Evolutionary conservation across 225 moss, liverwort and hornwort species (phyloP), one percentile per base, ranked within the genome.

Genomic region (Lunularia cruciata): DNA sequence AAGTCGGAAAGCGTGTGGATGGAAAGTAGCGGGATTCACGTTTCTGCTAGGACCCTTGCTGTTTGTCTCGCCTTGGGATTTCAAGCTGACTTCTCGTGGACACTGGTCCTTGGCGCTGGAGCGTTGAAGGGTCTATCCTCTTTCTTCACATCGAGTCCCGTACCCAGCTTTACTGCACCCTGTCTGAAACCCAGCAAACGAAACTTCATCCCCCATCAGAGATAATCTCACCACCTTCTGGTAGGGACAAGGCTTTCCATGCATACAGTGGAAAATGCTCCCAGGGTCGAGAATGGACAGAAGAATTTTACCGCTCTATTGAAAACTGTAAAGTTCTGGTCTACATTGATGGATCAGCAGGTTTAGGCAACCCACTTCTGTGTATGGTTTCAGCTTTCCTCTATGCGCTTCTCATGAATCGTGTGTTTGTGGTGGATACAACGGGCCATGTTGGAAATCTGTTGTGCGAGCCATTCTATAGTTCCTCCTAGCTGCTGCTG

Each of bases 331-430:
- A 66, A 51, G 85, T 85, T 70, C 60, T 94, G 2, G 60, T 94
- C 14, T 94, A 83, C 48, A 9, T 48, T 13, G 90, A 94, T 68
- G 90, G 90, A 3, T 74, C 80, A 39, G 88, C 87, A 65, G 93
- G 93, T 19, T 45, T 94, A 26, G 93, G 93, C 71, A 94, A 94
- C 51, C 84, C 90, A 42, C 73, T 94, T 20, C 69, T 90, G 3
- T 86, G 88, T 0, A 64, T 94, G 9, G 77, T 85, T 7, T 78
- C 93, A 22, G 93, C 93, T 15, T 90, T 90, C 48, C 36, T 72
- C 13, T 94, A 87, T 28, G 85, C 93, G 6, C 73, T 94, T 8
- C 55, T 89, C 54, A 90, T 84, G 1, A 75, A 84, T 53, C 87
- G 93, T 9, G 73, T 83, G 19, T 67, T 94, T 68, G 72, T 94